These are phyloP conservation scores for Pseudognaphalium luteoalbum DNA, from an alignment of 129 eudicot genomes.

Conservation along the genomic window DNA sequence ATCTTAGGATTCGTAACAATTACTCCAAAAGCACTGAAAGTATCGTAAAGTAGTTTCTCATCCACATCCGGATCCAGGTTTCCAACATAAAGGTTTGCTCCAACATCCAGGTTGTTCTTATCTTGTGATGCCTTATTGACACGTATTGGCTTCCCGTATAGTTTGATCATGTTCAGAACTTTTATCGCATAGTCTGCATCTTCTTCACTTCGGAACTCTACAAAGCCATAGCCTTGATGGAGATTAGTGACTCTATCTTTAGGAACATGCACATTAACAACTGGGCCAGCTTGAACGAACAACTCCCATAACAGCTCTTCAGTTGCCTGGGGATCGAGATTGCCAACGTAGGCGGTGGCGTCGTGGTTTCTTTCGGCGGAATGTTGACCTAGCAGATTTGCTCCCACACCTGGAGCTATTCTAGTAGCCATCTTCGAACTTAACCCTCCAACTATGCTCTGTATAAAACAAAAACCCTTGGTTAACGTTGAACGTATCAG, in stretches of 20 bases:
- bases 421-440: slow-evolving; percentile 68
- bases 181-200: slow-evolving; percentile 99
- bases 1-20: slow-evolving; percentile 98
- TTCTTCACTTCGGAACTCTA: slow-evolving; percentile 96
- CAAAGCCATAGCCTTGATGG: slow-evolving; percentile 77
- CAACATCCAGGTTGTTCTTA: slow-evolving; percentile 98
- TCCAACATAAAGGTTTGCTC: slow-evolving; percentile 97
- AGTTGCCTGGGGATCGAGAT: slow-evolving; percentile 81
- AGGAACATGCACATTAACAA: slow-evolving; percentile 95
- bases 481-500: too few relatives aligned
- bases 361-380: slow-evolving; percentile 98
- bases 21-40: slow-evolving; percentile 98
- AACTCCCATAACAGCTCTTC: slow-evolving; percentile 94
- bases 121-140: slow-evolving; percentile 99
- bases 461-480: slow-evolving; percentile 25
- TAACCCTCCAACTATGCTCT: too few relatives aligned
- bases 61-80: slow-evolving; percentile 98
- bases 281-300: slow-evolving; percentile 97
- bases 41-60: slow-evolving; percentile 92
- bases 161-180: slow-evolving; percentile 93
- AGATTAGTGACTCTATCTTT: slow-evolving; percentile 69
- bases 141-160: slow-evolving; percentile 83
- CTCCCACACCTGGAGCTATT: slow-evolving; percentile 95
- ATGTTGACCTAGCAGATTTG: slow-evolving; percentile 93
- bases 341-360: slow-evolving; percentile 98